Conservation (phyloP, 495 filamentous ascomycete genomes). For the Neurospora pannonica region DNA sequence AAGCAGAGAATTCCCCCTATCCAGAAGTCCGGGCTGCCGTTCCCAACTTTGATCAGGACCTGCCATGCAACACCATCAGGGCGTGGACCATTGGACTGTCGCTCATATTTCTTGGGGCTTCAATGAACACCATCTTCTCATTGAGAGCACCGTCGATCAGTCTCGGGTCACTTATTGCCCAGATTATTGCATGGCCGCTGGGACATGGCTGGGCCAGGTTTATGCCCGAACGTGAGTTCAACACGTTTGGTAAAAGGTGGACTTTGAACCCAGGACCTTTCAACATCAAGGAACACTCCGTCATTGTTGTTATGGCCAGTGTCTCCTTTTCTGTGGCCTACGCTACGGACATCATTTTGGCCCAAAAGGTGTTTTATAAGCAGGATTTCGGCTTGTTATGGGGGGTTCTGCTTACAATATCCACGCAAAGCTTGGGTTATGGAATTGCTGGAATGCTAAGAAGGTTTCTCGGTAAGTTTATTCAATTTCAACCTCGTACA, state of each 20-base stretch:
- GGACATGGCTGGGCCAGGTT: constrained; percentile 45
- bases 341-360: constrained; percentile 60
- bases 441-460: constrained; percentile 61
- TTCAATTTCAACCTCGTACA: not conserved
- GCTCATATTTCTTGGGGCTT: constrained; percentile 55
- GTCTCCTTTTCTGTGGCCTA: constrained; percentile 54
- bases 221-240: constrained; percentile 43
- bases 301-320: constrained; percentile 67
- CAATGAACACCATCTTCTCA: constrained; percentile 62
- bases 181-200: constrained; percentile 61
- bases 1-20: constrained; percentile 55
- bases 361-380: constrained; percentile 55
- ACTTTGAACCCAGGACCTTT: constrained; percentile 64
- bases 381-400: constrained; percentile 59
- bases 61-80: constrained; percentile 60
- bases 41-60: constrained; percentile 52
- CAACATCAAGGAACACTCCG: constrained; percentile 71
- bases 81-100: constrained; percentile 64
- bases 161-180: constrained; percentile 57
- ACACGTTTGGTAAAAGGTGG: constrained; percentile 45
- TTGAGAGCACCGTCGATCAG: constrained; percentile 56
- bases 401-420: constrained; percentile 57
- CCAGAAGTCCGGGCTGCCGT: constrained; percentile 58
- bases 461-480: constrained; percentile 31
- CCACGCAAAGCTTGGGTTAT: constrained; percentile 65